Percentiles rank a stretch among this genome's conserved stretches.
Evolutionary conservation across 768 basidiomycete genomes (phyloP).

Genomic region (Daedalea quercina): DNA sequence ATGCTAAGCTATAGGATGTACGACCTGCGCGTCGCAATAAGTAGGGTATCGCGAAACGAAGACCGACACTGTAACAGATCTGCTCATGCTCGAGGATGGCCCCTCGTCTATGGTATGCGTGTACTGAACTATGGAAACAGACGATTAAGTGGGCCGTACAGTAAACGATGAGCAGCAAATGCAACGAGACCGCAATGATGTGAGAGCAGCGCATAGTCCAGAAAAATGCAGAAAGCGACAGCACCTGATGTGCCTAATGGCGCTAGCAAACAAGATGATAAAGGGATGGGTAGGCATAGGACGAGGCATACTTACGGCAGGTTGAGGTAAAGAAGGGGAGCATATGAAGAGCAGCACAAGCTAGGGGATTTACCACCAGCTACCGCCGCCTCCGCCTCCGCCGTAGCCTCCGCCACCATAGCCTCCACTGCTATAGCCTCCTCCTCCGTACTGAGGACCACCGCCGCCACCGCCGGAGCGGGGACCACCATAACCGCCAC

Average conservation of each 20-base stretch:
- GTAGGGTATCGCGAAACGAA: slow-evolving; percentile 50
- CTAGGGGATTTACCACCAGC: slow-evolving; percentile 41
- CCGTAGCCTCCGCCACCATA: slow-evolving; percentile 20
- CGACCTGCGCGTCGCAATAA: slow-evolving; percentile 42
- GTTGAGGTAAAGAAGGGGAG: background rate
- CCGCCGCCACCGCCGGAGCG: slow-evolving; percentile 28
- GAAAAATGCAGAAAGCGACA: slow-evolving; percentile 15
- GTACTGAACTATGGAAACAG: slow-evolving; percentile 19
- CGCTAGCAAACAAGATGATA: slow-evolving; percentile 6
- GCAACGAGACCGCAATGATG: slow-evolving; percentile 44
- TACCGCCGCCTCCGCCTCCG: slow-evolving; percentile 22
- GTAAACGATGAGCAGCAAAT: slow-evolving; percentile 40
- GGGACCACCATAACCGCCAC: slow-evolving; percentile 22
- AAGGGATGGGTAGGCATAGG: background rate
- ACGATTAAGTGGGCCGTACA: slow-evolving; percentile 34
- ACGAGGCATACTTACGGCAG: background rate
- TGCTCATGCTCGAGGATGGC: slow-evolving; percentile 38
- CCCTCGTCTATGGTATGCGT: slow-evolving; percentile 36
- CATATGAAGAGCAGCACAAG: background rate
- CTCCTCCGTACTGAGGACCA: slow-evolving; percentile 23
- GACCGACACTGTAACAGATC: slow-evolving; percentile 34
- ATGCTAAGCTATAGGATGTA: slow-evolving; percentile 42
- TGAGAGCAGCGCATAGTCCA: slow-evolving; percentile 52
- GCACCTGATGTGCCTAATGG: slow-evolving; percentile 5
- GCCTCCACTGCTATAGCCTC: slow-evolving; percentile 21